Evolutionary conservation across 179 eudicot species (phyloP).

Genomic region (Silene vulgaris): DNA sequence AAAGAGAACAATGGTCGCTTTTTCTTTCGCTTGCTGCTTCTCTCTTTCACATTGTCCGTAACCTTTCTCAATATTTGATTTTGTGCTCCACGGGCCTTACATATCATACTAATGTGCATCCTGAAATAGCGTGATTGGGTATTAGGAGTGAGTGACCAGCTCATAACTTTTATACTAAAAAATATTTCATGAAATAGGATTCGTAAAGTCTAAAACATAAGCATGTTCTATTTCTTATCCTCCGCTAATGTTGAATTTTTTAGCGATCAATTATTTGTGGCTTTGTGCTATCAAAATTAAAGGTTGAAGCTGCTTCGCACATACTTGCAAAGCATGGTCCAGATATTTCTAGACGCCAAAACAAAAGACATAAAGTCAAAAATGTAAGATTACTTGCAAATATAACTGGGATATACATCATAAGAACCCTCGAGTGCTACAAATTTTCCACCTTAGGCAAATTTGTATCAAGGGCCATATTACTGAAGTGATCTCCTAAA

Average conservation of each 20-base stretch:
- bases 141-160: neutral
- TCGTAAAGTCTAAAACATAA: constrained; percentile 2
- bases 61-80: constrained; percentile 32
- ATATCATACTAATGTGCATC: constrained; percentile 44
- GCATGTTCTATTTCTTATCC: neutral
- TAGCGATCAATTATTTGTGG: neutral
- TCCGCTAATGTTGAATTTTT: neutral
- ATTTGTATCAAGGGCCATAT: neutral
- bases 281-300: neutral
- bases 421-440: neutral
- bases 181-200: neutral
- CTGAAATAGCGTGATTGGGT: constrained; percentile 30
- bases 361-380: neutral
- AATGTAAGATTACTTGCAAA: neutral
- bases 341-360: neutral
- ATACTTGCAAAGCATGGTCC: neutral
- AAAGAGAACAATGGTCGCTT: constrained; percentile 54
- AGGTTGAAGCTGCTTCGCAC: constrained; percentile 8
- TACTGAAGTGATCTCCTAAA: neutral
- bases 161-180: neutral
- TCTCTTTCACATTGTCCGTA: constrained; percentile 26
- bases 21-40: constrained; percentile 23
- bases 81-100: constrained; percentile 41
- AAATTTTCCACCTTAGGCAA: neutral
- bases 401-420: neutral